Evolutionary conservation across 2,329 filamentous ascomycete genomes (phyloP).

Genomic region (Phyllosticta paracitricarpa): DNA sequence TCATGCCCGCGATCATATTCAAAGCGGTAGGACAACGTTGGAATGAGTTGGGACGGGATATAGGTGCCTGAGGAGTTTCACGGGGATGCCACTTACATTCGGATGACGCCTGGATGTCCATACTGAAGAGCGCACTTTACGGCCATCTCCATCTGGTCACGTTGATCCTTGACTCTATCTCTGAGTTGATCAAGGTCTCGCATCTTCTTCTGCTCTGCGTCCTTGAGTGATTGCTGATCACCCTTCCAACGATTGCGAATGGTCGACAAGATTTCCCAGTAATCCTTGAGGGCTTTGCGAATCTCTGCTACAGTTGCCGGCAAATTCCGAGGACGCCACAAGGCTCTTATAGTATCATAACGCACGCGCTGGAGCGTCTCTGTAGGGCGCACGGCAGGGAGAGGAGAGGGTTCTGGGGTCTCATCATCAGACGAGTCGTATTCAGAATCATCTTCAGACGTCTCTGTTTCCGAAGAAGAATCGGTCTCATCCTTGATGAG

Average conservation of each 20-base stretch:
- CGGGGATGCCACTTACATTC: slow-evolving; percentile 25
- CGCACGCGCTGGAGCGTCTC: slow-evolving; percentile 43
- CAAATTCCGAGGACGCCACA: slow-evolving; percentile 49
- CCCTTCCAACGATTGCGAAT: slow-evolving; percentile 53
- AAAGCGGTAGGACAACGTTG: background rate
- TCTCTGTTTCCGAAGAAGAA: slow-evolving; percentile 37
- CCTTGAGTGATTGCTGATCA: slow-evolving; percentile 45
- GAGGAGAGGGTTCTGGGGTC: slow-evolving; percentile 44
- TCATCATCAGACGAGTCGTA: slow-evolving; percentile 44
- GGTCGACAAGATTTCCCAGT: slow-evolving; percentile 50
- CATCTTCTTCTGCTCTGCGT: slow-evolving; percentile 47
- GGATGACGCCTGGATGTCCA: slow-evolving; percentile 37
- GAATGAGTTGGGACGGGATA: background rate
- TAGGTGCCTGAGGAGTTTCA: background rate
- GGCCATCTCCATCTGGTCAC: slow-evolving; percentile 46
- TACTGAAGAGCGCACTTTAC: slow-evolving; percentile 36
- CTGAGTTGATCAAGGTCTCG: slow-evolving; percentile 46
- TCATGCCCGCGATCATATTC: background rate
- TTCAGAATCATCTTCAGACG: slow-evolving; percentile 40
- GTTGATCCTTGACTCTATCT: slow-evolving; percentile 47
- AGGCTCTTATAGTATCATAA: slow-evolving; percentile 52
- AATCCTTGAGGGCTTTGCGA: slow-evolving; percentile 43
- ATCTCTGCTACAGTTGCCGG: slow-evolving; percentile 41
- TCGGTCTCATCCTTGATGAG: slow-evolving; percentile 27
- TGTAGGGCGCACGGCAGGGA: slow-evolving; percentile 42